Base-by-base conservation (phyloP, 768 basidiomycete species). In the Amylocystis lapponica region DNA sequence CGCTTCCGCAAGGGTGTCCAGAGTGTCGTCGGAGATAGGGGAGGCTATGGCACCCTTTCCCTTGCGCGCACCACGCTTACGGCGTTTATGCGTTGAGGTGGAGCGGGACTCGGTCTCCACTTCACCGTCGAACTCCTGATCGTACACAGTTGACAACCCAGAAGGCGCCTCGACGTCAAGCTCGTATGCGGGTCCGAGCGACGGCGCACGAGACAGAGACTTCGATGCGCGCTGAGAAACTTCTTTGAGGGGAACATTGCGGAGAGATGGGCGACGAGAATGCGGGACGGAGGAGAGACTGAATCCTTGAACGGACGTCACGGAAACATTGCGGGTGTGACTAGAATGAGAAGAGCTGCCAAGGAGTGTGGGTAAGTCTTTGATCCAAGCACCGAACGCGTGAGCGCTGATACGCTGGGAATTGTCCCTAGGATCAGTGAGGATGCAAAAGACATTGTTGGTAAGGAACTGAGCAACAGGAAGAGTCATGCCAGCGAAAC, bases 381-480 rank as follows among this genome's bases (percentile, higher is more conserved):
- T 81, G 44, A 83, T 72, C 95, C 95, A 99, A 30, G 63, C 57
- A 10, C 92, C 93, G 56, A 99, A 89, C 45, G 88, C 90, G 30
- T 71, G 72, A 14, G 95, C 95, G 20, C 78, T 76, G 43, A 86
- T 80, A 41, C 90, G 81, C 46, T 66, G 64, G 3, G 75, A 72
- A 37, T 68, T 60, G 51, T 84, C 86, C 31, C 73, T 66, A 14
- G 81, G 72, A 52, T 80, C 74, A 25, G 79, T 72, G 29, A 88
- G 76, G 51, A 89, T 70, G 61, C 82, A 88, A 61, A 99, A 94
- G 20, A 99, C 85, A 44, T 76, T 76, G 47, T 77, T 74, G 42
- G 90, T 83, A 38, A 99, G 77, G 63, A 89, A 90, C 21, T 88
- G 82, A 2, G 94, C 94, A 29, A 97, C 92, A 41, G 83, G 66